Conservation (phyloP, 345 rosid genomes). For the Brassica incana region DNA sequence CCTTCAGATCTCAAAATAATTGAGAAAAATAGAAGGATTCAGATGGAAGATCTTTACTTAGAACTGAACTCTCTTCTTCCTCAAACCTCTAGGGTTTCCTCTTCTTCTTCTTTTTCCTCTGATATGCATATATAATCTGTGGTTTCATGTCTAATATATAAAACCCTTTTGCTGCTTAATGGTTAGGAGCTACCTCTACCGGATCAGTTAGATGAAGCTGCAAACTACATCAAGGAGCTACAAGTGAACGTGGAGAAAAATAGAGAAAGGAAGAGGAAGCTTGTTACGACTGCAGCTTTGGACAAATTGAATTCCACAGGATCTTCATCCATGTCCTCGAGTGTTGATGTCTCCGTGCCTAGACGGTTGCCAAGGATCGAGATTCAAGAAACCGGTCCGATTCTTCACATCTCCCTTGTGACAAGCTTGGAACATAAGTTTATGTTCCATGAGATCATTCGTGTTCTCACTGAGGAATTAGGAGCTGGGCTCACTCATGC, state of each 20-base stretch:
- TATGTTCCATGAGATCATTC: conserved; percentile 23
- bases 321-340: conserved; percentile 23
- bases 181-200: conserved; percentile 32
- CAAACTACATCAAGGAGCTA: conserved; percentile 39
- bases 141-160: background rate
- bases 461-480: conserved; percentile 32
- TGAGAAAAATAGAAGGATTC: conserved; percentile 39
- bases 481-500: conserved; percentile 35
- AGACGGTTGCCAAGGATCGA: conserved; percentile 30
- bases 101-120: conserved; percentile 15
- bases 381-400: conserved; percentile 34
- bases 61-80: conserved; percentile 43
- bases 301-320: conserved; percentile 20
- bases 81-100: conserved; percentile 32
- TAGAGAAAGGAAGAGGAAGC: conserved; percentile 28
- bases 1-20: conserved; percentile 32
- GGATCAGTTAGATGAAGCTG: conserved; percentile 42
- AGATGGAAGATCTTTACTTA: conserved; percentile 37
- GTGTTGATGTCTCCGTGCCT: conserved; percentile 2
- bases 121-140: conserved; percentile 1
- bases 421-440: conserved; percentile 38
- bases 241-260: conserved; percentile 38
- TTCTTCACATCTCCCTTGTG: conserved; percentile 31
- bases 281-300: background rate
- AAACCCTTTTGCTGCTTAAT: background rate